phyloP scores from a whole-genome alignment of 129 eudicot genomes.

The Silybum marianum region DNA sequence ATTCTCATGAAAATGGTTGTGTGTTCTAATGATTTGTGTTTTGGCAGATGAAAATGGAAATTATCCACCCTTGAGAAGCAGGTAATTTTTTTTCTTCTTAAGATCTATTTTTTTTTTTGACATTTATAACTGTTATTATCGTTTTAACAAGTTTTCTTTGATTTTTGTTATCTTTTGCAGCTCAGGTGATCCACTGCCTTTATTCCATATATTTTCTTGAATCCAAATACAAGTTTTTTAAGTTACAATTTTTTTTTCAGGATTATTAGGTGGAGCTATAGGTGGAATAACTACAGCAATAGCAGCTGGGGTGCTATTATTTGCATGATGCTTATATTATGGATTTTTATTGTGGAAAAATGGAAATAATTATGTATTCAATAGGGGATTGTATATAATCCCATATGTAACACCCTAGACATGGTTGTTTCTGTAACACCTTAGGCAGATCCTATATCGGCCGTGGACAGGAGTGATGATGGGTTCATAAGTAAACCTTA shows the following conservation, averaged over 20 bases:
- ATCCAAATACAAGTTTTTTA: constrained; percentile 10
- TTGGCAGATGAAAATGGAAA: constrained; percentile 69
- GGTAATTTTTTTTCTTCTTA: constrained; percentile 37
- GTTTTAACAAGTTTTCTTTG: constrained; percentile 5
- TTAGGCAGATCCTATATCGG: too few relatives aligned
- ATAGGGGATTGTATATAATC: too few relatives aligned
- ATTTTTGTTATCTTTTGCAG: constrained; percentile 55
- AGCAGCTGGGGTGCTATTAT: constrained; percentile 49
- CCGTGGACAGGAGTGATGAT: too few relatives aligned
- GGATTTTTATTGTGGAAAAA: constrained; percentile 14
- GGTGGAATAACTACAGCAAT: constrained; percentile 62
- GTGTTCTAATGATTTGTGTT: constrained; percentile 1
- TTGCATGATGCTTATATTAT: constrained; percentile 50
- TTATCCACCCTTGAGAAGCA: constrained; percentile 49
- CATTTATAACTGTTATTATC: neutral
- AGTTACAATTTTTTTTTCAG: constrained; percentile 45
- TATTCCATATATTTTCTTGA: neutral
- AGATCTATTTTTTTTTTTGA: neutral
- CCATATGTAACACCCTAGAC: constrained; percentile 13
- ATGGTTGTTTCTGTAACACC: too few relatives aligned
- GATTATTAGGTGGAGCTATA: constrained; percentile 66
- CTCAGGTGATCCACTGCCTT: constrained; percentile 52
- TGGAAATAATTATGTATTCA: too few relatives aligned
- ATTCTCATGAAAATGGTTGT: constrained; percentile 2
- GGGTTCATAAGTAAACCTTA: too few relatives aligned